Evolutionary conservation across 2,329 filamentous ascomycete species (phyloP).

Genomic region (Pseudofabraea citricarpa): DNA sequence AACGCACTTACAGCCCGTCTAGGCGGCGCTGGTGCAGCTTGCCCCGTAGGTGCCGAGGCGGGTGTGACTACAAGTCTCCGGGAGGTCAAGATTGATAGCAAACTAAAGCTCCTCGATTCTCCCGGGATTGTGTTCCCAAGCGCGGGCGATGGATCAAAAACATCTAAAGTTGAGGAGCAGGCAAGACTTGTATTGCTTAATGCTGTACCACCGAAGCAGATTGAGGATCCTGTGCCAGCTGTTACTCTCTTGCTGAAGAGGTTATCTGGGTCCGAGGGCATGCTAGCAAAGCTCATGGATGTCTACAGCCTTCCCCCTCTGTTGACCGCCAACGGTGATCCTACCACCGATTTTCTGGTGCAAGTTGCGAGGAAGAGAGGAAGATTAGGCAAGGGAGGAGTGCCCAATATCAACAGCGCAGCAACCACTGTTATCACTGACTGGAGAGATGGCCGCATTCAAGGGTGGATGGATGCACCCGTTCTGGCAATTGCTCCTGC

Average conservation of each 20-base stretch:
- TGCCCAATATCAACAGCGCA: constrained; percentile 82
- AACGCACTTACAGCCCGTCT: constrained; percentile 82
- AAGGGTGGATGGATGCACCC: constrained; percentile 83
- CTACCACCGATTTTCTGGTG: constrained; percentile 85
- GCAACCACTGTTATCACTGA: constrained; percentile 95
- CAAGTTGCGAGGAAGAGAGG: constrained; percentile 94
- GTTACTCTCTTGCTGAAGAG: constrained; percentile 80
- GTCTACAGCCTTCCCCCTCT: constrained; percentile 83
- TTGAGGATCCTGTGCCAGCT: constrained; percentile 85
- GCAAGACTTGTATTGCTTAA: constrained; percentile 85
- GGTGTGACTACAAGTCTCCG: constrained; percentile 87
- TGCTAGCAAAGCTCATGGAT: constrained; percentile 73
- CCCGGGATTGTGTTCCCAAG: constrained; percentile 93
- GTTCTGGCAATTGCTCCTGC: constrained; percentile 49
- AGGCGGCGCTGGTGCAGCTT: constrained; percentile 65
- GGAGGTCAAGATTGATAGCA: constrained; percentile 90
- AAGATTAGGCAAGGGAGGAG: constrained; percentile 78
- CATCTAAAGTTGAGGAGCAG: constrained; percentile 62
- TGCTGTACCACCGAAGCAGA: constrained; percentile 88
- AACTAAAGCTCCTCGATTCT: constrained; percentile 88
- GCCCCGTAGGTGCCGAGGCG: constrained; percentile 85
- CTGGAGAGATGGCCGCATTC: constrained; percentile 91
- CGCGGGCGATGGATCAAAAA: constrained; percentile 49
- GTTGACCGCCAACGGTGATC: constrained; percentile 64
- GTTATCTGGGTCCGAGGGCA: constrained; percentile 65